Conservation (phyloP, 1,284 basidiomycete genomes). For the Puccinia polysora region DNA sequence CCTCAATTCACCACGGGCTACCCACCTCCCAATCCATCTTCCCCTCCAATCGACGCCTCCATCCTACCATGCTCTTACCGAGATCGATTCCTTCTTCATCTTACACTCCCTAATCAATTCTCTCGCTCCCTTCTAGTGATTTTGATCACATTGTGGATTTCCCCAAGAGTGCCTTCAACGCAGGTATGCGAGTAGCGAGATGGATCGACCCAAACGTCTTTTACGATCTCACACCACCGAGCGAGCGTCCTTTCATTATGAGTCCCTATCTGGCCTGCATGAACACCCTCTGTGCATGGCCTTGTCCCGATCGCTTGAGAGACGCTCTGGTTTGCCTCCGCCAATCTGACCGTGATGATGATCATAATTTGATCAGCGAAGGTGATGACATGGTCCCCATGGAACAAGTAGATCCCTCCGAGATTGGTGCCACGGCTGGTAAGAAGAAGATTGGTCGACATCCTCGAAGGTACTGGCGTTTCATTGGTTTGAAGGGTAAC, state of each 20-base stretch:
- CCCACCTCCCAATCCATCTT: too few species aligned
- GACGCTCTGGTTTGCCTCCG: conserved; percentile 53
- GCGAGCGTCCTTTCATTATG: conserved; percentile 55
- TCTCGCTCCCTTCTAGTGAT: conserved; percentile 42
- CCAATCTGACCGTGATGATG: conserved; percentile 45
- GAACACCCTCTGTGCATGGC: conserved; percentile 55
- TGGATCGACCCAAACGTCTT: conserved; percentile 54
- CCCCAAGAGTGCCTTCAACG: conserved; percentile 51
- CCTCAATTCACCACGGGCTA: too few species aligned
- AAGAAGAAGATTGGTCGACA: conserved; percentile 48
- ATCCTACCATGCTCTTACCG: neutral
- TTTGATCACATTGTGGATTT: conserved; percentile 51
- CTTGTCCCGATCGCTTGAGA: conserved; percentile 50
- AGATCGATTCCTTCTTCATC: neutral
- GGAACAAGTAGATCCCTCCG: conserved; percentile 48
- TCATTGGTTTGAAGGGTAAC: conserved; percentile 52
- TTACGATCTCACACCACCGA: conserved; percentile 52
- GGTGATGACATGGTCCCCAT: conserved; percentile 52
- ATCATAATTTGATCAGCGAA: conserved; percentile 12
- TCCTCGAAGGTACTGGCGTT: conserved; percentile 54
- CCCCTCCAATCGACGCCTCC: too few species aligned
- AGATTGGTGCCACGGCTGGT: conserved; percentile 11
- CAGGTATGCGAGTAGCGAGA: conserved; percentile 54
- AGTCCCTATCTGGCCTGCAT: conserved; percentile 54
- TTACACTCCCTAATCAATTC: neutral